Conservation (phyloP, 495 filamentous ascomycete genomes). For the Daldinia bambusicola region DNA sequence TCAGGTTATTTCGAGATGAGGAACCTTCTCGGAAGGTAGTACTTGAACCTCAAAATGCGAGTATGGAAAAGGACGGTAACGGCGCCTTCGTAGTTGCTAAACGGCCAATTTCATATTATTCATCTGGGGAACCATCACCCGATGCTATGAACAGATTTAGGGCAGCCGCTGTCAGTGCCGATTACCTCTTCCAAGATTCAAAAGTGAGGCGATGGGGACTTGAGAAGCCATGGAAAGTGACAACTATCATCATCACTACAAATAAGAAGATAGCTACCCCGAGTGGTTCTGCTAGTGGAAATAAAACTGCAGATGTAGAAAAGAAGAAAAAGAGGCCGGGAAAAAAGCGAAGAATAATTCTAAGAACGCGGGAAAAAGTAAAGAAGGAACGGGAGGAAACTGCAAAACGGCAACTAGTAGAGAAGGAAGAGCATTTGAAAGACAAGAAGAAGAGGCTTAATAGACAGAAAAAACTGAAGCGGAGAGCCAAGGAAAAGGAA, state of each 20-base stretch:
- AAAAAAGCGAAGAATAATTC: constrained; percentile 63
- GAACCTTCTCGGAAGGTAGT: constrained; percentile 50
- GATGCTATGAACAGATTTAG: constrained; percentile 48
- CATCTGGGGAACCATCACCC: constrained; percentile 51
- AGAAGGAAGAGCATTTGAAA: constrained; percentile 61
- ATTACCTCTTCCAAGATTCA: constrained; percentile 55
- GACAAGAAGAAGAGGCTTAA: constrained; percentile 66
- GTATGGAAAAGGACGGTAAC: constrained; percentile 35
- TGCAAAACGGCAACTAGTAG: constrained; percentile 43
- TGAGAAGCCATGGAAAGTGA: constrained; percentile 66
- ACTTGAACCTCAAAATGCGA: constrained; percentile 44
- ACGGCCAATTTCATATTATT: constrained; percentile 58
- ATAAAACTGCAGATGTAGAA: constrained; percentile 16
- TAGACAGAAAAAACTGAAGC: constrained; percentile 62
- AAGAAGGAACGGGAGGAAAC: constrained; percentile 48
- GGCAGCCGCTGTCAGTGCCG: constrained; percentile 56
- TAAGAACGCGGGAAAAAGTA: constrained; percentile 53
- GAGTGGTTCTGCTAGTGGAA: neutral
- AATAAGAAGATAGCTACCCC: constrained; percentile 9
- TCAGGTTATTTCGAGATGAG: constrained; percentile 63
- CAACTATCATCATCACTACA: constrained; percentile 43
- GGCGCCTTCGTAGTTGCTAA: constrained; percentile 53
- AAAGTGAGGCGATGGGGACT: constrained; percentile 61
- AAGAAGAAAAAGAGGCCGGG: constrained; percentile 58
- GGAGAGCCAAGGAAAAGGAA: constrained; percentile 60